These are phyloP conservation scores for Lentinula lateritia DNA, from an alignment of 768 basidiomycete species.

Conservation along the genomic window DNA sequence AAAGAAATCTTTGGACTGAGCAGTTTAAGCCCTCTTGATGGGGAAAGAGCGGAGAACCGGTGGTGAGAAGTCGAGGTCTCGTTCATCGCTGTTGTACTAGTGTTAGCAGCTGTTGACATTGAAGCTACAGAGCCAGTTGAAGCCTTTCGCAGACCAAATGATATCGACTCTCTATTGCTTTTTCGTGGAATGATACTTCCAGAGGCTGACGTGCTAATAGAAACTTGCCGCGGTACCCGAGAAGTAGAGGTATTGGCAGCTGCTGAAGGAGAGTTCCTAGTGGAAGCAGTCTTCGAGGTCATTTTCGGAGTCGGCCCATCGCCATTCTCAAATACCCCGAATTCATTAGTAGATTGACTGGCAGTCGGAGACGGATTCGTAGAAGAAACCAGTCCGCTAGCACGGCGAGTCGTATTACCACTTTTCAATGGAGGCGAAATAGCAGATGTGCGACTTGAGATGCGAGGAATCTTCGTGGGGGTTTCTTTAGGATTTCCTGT, in stretches of 20 bases:
- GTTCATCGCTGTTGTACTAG: slow-evolving; percentile 29
- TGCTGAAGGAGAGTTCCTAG: slow-evolving; percentile 58
- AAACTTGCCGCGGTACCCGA: slow-evolving; percentile 62
- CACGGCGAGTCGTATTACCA: slow-evolving; percentile 48
- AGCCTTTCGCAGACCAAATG: slow-evolving; percentile 75
- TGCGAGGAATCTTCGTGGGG: slow-evolving; percentile 89
- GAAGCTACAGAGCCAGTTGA: slow-evolving; percentile 81
- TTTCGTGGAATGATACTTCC: slow-evolving; percentile 53
- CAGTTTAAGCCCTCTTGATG: slow-evolving; percentile 78
- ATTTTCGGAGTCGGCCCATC: slow-evolving; percentile 45
- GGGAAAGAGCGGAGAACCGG: slow-evolving; percentile 79
- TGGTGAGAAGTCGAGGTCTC: slow-evolving; percentile 37
- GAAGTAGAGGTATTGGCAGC: slow-evolving; percentile 34
- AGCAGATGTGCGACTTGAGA: slow-evolving; percentile 79
- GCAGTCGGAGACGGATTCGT: slow-evolving; percentile 58
- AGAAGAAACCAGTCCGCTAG: slow-evolving; percentile 46
- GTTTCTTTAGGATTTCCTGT: slow-evolving; percentile 69
- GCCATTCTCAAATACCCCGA: slow-evolving; percentile 70
- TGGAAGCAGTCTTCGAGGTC: slow-evolving; percentile 40
- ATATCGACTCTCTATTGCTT: slow-evolving; percentile 72
- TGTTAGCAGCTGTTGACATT: slow-evolving; percentile 45
- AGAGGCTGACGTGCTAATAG: slow-evolving; percentile 38
- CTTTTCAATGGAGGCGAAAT: slow-evolving; percentile 66
- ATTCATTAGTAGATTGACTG: slow-evolving; percentile 57
- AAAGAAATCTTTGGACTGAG: slow-evolving; percentile 74